Conservation (phyloP, 1,284 basidiomycete species). For the Cutaneotrichosporon mucoides region DNA sequence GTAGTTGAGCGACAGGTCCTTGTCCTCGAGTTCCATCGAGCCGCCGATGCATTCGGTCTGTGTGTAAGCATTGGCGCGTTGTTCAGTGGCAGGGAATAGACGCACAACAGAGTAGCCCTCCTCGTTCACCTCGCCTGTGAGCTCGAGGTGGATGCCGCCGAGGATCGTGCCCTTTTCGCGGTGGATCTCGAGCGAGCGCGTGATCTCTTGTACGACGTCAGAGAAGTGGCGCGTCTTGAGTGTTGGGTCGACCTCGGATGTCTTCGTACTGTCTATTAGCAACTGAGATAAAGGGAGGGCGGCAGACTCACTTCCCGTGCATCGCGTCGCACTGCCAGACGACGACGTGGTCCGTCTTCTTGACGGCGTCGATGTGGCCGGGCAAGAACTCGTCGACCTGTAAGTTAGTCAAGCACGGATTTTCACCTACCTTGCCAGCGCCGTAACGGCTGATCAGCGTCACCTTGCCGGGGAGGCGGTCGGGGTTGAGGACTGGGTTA, state of each 20-base stretch:
- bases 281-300: too few relatives aligned
- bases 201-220: slow-evolving; percentile 85
- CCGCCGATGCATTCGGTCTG: slow-evolving; percentile 58
- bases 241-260: slow-evolving; percentile 58
- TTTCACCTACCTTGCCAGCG: slow-evolving; percentile 63
- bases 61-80: not conserved
- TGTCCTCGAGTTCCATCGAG: slow-evolving; percentile 56
- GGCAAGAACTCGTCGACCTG: slow-evolving; percentile 74
- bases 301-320: slow-evolving; percentile 48
- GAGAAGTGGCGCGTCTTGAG: slow-evolving; percentile 87
- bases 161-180: slow-evolving; percentile 64
- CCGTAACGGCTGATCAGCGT: slow-evolving; percentile 93
- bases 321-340: slow-evolving; percentile 96
- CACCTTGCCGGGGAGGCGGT: slow-evolving; percentile 74
- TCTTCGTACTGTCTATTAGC: slow-evolving; percentile 61
- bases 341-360: slow-evolving; percentile 74
- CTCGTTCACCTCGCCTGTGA: slow-evolving; percentile 91
- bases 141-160: slow-evolving; percentile 93
- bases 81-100: slow-evolving; percentile 1
- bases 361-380: slow-evolving; percentile 77
- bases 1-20: slow-evolving; percentile 55
- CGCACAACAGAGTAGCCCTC: slow-evolving; percentile 78
- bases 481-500: slow-evolving; percentile 73
- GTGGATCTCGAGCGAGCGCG: slow-evolving; percentile 76
- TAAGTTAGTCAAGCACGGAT: not conserved